Evolutionary conservation across 148 eudicot genomes (phyloP).

Genomic region (Vaccinium darrowii): DNA sequence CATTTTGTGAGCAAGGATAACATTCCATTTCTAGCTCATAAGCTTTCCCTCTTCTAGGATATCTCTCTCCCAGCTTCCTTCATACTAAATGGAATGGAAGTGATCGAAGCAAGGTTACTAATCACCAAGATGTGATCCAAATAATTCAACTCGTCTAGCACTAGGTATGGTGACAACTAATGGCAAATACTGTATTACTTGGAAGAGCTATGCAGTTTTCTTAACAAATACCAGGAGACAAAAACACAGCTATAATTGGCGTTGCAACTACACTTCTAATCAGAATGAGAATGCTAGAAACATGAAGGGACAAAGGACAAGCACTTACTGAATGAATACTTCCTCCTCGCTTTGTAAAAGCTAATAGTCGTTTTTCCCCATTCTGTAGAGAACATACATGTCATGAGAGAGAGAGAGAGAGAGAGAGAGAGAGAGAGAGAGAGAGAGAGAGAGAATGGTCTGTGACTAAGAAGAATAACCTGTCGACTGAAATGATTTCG

Average conservation of each 20-base stretch:
- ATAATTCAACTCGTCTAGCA: neutral
- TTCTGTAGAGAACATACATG: constrained; percentile 36
- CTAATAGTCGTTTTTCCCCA: constrained; percentile 83
- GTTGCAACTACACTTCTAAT: neutral
- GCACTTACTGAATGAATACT: constrained; percentile 72
- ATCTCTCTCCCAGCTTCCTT: neutral
- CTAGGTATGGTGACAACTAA: neutral
- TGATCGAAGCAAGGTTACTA: neutral
- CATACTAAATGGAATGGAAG: neutral
- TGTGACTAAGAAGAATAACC: constrained; percentile 37
- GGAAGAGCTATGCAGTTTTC: neutral
- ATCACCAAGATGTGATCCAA: neutral
- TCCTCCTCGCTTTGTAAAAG: constrained; percentile 87
- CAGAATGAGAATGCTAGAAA: neutral
- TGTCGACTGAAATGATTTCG: constrained; percentile 72
- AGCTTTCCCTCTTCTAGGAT: neutral
- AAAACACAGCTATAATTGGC: neutral
- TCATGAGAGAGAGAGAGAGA: neutral
- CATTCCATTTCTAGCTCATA: neutral
- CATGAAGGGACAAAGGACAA: neutral
- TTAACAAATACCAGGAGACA: neutral
- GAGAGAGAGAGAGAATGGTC: constrained; percentile 1
- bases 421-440: neutral
- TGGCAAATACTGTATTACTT: neutral
- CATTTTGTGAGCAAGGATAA: neutral